Evolutionary conservation across 768 basidiomycete species (phyloP), one percentile per base, ranked within the genome.

Genomic region (Imleria badia): DNA sequence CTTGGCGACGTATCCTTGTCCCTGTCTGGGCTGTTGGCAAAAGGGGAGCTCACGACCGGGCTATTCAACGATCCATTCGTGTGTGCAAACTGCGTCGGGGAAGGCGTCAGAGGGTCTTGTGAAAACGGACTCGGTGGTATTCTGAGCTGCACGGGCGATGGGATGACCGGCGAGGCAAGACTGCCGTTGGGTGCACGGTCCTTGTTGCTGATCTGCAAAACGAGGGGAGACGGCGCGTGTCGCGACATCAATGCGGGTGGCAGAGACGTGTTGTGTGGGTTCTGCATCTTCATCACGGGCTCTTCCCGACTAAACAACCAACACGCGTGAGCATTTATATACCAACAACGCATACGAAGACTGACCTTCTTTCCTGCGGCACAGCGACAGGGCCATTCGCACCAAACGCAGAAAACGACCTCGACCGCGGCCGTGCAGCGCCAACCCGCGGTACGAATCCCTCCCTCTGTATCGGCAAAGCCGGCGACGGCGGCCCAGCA

Each of bases 351-450:
- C 29, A 35, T 10, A 29, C 39, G 13, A 1, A 23, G 4, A 55
- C 65, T 26, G 9, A 71, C 71, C 65, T 66, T 42, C 15, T 58
- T 20, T 59, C 53, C 17, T 29, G 56, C 13, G 43, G 45, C 23
- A 10, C 1, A 9, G 47, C 34, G 6, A 13, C n/a, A 45, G 48
- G 43, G 1, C 49, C 50, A 6, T 68, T 60, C 5, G 76, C 73
- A 47, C 82, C 80, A 68, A 90, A 86, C 3, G 82, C 86, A 10
- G 89, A 91, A 64, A 92, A 92, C 20, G 87, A 90, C 46, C 89
- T 69, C 6, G 90, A 91, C 6, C 81, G 71, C 14, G 79, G 81
- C 7, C 90, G 72, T 10, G 73, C 61, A 3, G 75, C 75, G 8
- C 76, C 74, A 10, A 73, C 75, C 51, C 78, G 78, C 0, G 89